A percentile compares a stretch with the other conserved stretches of the same genome.
Conservation (phyloP, 805 yeast genomes). For the Phaffomyces thermotolerans region DNA sequence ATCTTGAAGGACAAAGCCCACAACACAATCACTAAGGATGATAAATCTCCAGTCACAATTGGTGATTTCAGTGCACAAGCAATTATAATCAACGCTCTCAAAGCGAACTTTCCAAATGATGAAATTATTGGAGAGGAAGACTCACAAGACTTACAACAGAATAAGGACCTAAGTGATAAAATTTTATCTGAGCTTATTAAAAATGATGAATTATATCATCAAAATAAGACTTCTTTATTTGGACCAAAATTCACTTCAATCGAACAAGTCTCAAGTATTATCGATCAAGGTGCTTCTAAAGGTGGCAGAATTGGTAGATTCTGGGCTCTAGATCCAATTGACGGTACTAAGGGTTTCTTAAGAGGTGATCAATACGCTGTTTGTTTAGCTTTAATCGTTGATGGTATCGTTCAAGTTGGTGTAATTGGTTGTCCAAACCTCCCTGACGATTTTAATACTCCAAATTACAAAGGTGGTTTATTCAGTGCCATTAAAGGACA, state of each 20-base stretch:
- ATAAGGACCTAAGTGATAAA: conserved; percentile 38
- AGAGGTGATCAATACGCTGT: conserved; percentile 97
- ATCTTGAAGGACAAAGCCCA: conserved; percentile 40
- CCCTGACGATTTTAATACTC: conserved; percentile 31
- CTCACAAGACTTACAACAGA: conserved; percentile 55
- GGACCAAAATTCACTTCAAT: conserved; percentile 36
- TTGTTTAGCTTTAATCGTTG: conserved; percentile 81
- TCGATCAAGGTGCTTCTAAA: conserved; percentile 71
- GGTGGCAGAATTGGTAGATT: conserved; percentile 80
- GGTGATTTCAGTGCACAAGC: conserved; percentile 98
- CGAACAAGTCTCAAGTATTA: conserved; percentile 50
- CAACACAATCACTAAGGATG: conserved; percentile 70
- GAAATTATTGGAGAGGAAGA: conserved; percentile 94
- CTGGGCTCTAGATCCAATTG: conserved; percentile 98
- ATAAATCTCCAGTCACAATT: conserved; percentile 89
- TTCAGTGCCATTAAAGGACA: conserved; percentile 61
- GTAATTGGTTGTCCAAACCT: conserved; percentile 96
- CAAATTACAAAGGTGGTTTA: conserved; percentile 56
- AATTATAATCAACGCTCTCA: conserved; percentile 76
- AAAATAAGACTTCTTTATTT: conserved; percentile 3
- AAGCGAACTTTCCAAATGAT: conserved; percentile 73
- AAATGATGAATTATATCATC: conserved; percentile 41
- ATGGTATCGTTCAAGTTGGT: conserved; percentile 81
- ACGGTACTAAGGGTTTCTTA: conserved; percentile 94
- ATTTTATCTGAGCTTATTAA: conserved; percentile 55